Evolutionary conservation across 495 filamentous ascomycete species (phyloP).

Genomic region (Cladorrhinum samala): DNA sequence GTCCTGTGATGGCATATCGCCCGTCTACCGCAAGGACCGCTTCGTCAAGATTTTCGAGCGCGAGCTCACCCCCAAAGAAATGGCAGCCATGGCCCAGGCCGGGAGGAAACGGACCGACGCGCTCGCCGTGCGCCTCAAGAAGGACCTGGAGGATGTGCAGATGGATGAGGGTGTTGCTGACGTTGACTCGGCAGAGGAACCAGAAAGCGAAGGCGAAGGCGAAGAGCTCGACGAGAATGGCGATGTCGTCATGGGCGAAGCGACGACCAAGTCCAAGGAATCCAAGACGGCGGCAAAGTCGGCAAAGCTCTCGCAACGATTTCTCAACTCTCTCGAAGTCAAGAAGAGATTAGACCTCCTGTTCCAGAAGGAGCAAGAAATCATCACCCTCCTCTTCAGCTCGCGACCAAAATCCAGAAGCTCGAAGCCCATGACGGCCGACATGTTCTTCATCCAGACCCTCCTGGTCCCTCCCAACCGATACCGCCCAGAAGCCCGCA

Average conservation of each 20-base stretch:
- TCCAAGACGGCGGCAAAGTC: constrained; percentile 21
- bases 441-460: constrained; percentile 89
- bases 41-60: constrained; percentile 92
- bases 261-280: constrained; percentile 26
- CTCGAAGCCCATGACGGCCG: constrained; percentile 50
- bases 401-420: constrained; percentile 53
- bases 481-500: constrained; percentile 81
- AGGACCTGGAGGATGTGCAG: constrained; percentile 28
- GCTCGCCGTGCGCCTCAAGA: constrained; percentile 29
- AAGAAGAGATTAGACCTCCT: constrained; percentile 67
- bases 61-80: constrained; percentile 61
- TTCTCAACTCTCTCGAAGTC: constrained; percentile 68
- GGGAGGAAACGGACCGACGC: constrained; percentile 65
- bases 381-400: constrained; percentile 76
- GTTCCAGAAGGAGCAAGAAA: constrained; percentile 79
- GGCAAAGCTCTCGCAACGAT: constrained; percentile 47
- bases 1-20: constrained; percentile 68
- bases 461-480: constrained; percentile 87
- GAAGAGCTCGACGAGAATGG: constrained; percentile 49
- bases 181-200: constrained; percentile 44
- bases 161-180: constrained; percentile 69
- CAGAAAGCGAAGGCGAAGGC: constrained; percentile 41
- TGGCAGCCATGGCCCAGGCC: constrained; percentile 62
- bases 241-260: constrained; percentile 45
- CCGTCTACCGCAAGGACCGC: constrained; percentile 75